Percentiles rank a stretch among this genome's conserved stretches.
These are phyloP conservation scores for Leishmania aethiopica DNA, from an alignment of 208 protist genomes.

Conservation along the genomic window DNA sequence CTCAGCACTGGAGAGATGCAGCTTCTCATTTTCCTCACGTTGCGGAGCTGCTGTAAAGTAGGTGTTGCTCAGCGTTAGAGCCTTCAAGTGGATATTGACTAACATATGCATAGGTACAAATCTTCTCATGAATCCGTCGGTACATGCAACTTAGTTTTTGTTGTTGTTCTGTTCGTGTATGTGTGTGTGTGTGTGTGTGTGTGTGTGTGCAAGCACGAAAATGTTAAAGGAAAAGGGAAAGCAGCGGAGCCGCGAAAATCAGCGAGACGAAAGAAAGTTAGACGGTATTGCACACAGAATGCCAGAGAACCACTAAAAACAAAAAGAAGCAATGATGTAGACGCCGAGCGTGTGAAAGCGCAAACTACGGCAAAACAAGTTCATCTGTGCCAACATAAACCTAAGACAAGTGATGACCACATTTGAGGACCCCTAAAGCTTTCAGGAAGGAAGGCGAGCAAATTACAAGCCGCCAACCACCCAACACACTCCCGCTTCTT, in stretches of 20 bases:
- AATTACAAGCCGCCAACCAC: too few relatives aligned
- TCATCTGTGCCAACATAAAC: neutral
- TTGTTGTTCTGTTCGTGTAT: neutral
- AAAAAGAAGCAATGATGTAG: conserved; percentile 16
- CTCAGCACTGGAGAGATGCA: conserved; percentile 77
- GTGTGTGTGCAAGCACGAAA: neutral
- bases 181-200: neutral
- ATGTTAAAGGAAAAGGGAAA: conserved; percentile 11
- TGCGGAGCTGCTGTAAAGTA: conserved; percentile 43
- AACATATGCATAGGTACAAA: conserved; percentile 43
- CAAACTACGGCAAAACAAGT: conserved; percentile 10
- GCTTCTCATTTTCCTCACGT: conserved; percentile 64
- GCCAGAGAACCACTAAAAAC: conserved; percentile 4
- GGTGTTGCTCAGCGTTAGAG: conserved; percentile 49
- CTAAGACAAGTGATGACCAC: conserved; percentile 21
- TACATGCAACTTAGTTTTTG: neutral
- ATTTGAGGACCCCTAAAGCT: conserved; percentile 7
- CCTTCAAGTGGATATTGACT: conserved; percentile 76
- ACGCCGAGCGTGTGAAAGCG: conserved; percentile 2
- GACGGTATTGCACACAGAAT: neutral
- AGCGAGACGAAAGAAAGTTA: conserved; percentile 1
- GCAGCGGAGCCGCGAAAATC: conserved; percentile 10
- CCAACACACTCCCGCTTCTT: neutral
- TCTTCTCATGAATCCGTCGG: conserved; percentile 45
- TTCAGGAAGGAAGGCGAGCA: neutral